Conservation (phyloP, 2,329 filamentous ascomycete genomes). For the Cladorrhinum sp. region DNA sequence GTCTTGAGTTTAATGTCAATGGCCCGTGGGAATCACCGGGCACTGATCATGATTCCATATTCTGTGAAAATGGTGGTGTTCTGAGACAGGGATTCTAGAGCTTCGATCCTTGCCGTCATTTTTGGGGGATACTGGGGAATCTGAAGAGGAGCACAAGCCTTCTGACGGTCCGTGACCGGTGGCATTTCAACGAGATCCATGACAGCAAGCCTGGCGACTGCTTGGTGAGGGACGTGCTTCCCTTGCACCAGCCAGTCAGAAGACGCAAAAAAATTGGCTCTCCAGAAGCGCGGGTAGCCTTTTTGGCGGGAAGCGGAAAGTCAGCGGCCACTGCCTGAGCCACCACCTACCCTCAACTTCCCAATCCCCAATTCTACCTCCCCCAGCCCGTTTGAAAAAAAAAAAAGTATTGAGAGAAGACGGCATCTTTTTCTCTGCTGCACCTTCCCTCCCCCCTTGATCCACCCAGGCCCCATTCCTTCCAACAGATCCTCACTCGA, state of each 20-base stretch:
- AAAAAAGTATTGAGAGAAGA: constrained; percentile 16
- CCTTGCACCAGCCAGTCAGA: constrained; percentile 2
- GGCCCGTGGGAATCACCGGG: not conserved
- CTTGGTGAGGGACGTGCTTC: not conserved
- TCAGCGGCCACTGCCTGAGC: constrained; percentile 8
- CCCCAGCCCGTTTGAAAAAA: constrained; percentile 13
- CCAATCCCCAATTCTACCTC: constrained; percentile 20
- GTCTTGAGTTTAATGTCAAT: not conserved
- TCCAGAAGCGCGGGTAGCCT: not conserved
- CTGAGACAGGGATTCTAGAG: not conserved
- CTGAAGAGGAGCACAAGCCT: not conserved
- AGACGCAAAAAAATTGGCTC: constrained; percentile 2
- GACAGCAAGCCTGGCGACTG: not conserved
- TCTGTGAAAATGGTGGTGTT: not conserved
- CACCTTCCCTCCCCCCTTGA: constrained; percentile 11
- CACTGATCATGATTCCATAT: not conserved
- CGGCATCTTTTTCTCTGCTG: constrained; percentile 7
- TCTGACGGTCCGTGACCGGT: not conserved
- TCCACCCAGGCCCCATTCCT: not conserved
- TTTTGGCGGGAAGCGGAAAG: constrained; percentile 1
- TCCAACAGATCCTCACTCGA: constrained; percentile 8
- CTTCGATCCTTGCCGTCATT: constrained; percentile 6
- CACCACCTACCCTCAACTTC: constrained; percentile 11
- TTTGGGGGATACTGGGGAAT: not conserved
- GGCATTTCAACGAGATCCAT: not conserved